Evolutionary conservation across 805 yeast species (phyloP).

Genomic region (Monosporozyma aerobia): DNA sequence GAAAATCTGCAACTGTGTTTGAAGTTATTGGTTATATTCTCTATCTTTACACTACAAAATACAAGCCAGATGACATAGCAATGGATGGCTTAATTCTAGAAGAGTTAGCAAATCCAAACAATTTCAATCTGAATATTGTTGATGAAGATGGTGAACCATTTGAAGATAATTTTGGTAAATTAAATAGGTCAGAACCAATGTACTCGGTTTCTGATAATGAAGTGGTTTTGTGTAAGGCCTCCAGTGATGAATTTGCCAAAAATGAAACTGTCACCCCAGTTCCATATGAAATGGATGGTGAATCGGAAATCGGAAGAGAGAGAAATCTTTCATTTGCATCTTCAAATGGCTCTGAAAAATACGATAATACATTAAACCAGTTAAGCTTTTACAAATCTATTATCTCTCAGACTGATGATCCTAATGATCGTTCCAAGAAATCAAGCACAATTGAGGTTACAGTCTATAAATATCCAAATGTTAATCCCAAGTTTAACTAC

Average conservation of each 20-base stretch:
- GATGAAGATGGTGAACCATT: slow-evolving; percentile 93
- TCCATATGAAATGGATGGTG: slow-evolving; percentile 28
- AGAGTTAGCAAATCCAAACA: slow-evolving; percentile 21
- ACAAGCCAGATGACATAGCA: slow-evolving; percentile 15
- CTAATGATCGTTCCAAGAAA: slow-evolving; percentile 15
- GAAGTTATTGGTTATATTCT: slow-evolving; percentile 28
- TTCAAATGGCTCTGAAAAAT: slow-evolving; percentile 1
- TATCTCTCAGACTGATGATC: slow-evolving; percentile 17
- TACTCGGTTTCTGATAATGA: slow-evolving; percentile 73
- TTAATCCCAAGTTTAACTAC: slow-evolving; percentile 21
- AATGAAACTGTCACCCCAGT: slow-evolving; percentile 51
- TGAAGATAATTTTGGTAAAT: slow-evolving; percentile 81
- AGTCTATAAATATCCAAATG: slow-evolving; percentile 30
- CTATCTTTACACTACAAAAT: slow-evolving; percentile 16
- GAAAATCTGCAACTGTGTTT: slow-evolving; percentile 26
- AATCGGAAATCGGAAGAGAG: slow-evolving; percentile 3
- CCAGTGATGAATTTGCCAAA: slow-evolving; percentile 34
- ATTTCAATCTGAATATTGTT: slow-evolving; percentile 50
- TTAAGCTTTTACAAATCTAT: slow-evolving; percentile 32
- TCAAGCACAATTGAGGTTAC: slow-evolving; percentile 25
- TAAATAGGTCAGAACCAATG: slow-evolving; percentile 59
- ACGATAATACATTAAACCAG: slow-evolving; percentile 19
- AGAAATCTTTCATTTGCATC: background rate
- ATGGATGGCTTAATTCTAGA: slow-evolving; percentile 13
- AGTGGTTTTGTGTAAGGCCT: slow-evolving; percentile 62